Evolutionary conservation across 176 grass and related monocot species (phyloP), one percentile per base, ranked within the genome.

Genomic region (Avena insularis): DNA sequence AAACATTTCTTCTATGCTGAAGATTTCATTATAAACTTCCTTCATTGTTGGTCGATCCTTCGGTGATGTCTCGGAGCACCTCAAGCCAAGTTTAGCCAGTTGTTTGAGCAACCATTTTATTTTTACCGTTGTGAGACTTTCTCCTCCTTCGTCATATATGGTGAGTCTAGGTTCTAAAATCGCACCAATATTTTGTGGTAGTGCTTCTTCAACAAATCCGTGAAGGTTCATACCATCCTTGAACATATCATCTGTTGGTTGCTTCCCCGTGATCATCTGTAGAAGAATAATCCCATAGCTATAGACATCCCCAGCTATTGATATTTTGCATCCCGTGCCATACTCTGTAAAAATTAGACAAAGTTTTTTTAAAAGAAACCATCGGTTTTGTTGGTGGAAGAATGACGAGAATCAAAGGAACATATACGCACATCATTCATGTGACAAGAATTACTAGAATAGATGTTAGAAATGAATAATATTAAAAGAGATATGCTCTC

Each of bases 1-100:
- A 48, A 62, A 40, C 0, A 35, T 59, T 61, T 87, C 53, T 80
- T 73, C 12, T 25, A 87, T 73, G 16, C 7, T 14, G 23, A 53
- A 17, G 17, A 81, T 62, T 80, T 87, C 77, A 36, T 17, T 25
- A 51, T 87, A 62, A 51, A 63, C 85, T 12, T 87, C 54, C 8
- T 73, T 2, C 9, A 33, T 81, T 63, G 17, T 51, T 17, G 85
- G 77, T 2, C 66, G 25, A 63, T 80, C 55, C 12, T 73, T 80
- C 0, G 85, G 66, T 25, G 85, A 63, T 1, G 7, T 13, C 19
- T 0, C 25, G 12, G 66, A 80, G 19, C 85, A 87, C 60, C 61
- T 81, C 0, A 87, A 25, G 5, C 77, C 85, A 87, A 87, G 66
- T 38, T 51, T 73, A 17, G 77, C 67, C 1, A 86, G 54, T 8